Conservation (phyloP, 768 basidiomycete species). For the Naematelia aurantialba region DNA sequence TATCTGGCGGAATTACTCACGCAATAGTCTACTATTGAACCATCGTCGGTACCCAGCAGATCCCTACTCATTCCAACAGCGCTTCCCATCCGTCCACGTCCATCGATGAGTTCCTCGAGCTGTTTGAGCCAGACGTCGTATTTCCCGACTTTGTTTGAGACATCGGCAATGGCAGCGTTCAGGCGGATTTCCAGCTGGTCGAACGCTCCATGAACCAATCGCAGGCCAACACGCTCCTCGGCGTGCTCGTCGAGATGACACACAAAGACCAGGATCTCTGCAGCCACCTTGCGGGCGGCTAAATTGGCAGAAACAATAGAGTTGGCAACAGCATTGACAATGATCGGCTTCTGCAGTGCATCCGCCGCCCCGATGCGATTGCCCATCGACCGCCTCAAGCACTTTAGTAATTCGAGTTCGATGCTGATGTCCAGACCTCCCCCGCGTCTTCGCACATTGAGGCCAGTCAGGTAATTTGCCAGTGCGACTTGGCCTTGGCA, state of each 20-base stretch:
- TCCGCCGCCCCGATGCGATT: constrained; percentile 67
- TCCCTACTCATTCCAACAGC: constrained; percentile 93
- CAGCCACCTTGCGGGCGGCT: constrained; percentile 68
- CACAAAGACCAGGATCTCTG: constrained; percentile 74
- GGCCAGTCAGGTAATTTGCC: constrained; percentile 29
- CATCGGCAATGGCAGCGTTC: constrained; percentile 25
- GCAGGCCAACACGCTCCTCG: constrained; percentile 56
- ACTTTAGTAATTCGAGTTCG: constrained; percentile 86
- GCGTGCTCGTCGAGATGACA: constrained; percentile 60
- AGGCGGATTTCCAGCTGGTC: constrained; percentile 52
- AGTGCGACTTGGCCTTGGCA: constrained; percentile 37
- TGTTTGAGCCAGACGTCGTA: constrained; percentile 90
- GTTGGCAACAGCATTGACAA: constrained; percentile 74
- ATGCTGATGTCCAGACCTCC: constrained; percentile 62
- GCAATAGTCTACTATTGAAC: constrained; percentile 56
- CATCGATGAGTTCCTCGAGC: constrained; percentile 68
- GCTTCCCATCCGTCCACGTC: constrained; percentile 91
- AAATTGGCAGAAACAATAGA: constrained; percentile 78
- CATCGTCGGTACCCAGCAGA: constrained; percentile 54
- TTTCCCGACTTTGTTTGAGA: constrained; percentile 40
- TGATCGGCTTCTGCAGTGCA: constrained; percentile 66
- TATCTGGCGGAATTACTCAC: constrained; percentile 23
- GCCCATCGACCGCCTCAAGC: constrained; percentile 77
- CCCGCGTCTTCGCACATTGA: constrained; percentile 49
- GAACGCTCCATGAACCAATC: constrained; percentile 69